These are phyloP conservation scores for Penicillium argentinense DNA, from an alignment of 495 filamentous ascomycete genomes.

Conservation along the genomic window DNA sequence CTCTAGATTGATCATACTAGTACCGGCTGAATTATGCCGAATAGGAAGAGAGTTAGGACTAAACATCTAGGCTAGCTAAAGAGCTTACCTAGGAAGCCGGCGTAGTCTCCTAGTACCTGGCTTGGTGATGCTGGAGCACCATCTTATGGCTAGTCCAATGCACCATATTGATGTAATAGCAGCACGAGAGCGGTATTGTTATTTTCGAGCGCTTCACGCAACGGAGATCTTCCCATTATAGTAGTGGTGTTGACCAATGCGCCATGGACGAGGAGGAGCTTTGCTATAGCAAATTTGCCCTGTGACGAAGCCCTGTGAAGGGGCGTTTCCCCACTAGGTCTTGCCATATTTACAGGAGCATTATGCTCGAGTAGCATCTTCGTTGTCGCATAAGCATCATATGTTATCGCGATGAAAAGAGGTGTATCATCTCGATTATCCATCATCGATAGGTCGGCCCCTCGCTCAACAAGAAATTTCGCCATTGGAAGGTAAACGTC, in stretches of 20 bases:
- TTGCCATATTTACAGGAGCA: too few relatives aligned
- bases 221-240: neutral
- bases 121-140: too few relatives aligned
- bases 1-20: too few relatives aligned
- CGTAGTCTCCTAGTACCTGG: too few relatives aligned
- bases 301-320: neutral
- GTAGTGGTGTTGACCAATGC: neutral
- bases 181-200: neutral
- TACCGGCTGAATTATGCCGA: too few relatives aligned
- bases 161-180: neutral
- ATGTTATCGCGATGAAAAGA: neutral
- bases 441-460: neutral
- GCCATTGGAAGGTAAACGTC: too few relatives aligned
- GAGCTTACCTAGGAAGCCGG: too few relatives aligned
- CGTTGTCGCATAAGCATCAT: too few relatives aligned
- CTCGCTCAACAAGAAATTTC: neutral
- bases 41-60: too few relatives aligned
- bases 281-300: neutral
- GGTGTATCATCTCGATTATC: neutral
- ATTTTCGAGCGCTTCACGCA: neutral
- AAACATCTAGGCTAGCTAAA: too few relatives aligned
- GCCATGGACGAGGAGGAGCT: neutral
- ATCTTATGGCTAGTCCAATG: too few relatives aligned
- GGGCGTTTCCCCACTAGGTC: neutral
- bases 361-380: too few relatives aligned